Base-by-base conservation (phyloP, 106 monocot genomes). In the Amphibolis antarctica region DNA sequence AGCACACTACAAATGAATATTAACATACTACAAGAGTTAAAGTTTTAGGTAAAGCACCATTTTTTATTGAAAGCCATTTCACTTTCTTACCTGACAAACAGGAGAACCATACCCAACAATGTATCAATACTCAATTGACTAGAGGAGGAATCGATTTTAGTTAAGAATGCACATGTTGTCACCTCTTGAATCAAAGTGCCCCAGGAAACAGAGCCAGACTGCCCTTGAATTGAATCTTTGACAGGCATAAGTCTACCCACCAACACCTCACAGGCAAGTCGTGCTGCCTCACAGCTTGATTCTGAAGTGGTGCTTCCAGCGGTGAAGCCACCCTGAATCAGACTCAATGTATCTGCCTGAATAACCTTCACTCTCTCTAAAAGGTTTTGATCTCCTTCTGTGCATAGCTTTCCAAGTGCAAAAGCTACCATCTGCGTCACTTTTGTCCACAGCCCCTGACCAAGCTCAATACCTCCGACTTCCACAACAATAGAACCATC, bases 391-490 rank as follows among this genome's bases (percentile, higher is more conserved):
- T 68, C 62, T 44, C 50, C 59, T 71, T 78, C 73, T 28, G 53
- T 22, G 67, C 79, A 83, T 10, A 92, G 50, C 27, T 75, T 66
- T 47, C 83, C 81, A 52, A 92, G 83, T 63, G 74, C 69, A 79
- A 79, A 92, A 30, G 92, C 86, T 15, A 77, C 58, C 81, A 84
- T 84, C 61, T 92, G 92, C 76, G 72, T 88, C 60, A 84, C 92
- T 74, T 92, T 92, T 51, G 92, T 92, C 92, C 92, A 92, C 4
- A 92, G 64, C 25, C 92, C 92, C 50, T 92, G 91, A 25, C 91
- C 91, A 58, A 92, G 52, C 54, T 92, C 86, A 50, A 86, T 77
- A 19, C 92, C 92, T 65, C 92, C 92, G 54, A 92, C 84, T 68
- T 92, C 92, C 42, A 92, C 83, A 71, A 84, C 70, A 69, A 92